Percentiles rank a stretch among this genome's conserved stretches.
phyloP scores from a whole-genome alignment of 257 asterid species.

The Ligustrum vulgare region DNA sequence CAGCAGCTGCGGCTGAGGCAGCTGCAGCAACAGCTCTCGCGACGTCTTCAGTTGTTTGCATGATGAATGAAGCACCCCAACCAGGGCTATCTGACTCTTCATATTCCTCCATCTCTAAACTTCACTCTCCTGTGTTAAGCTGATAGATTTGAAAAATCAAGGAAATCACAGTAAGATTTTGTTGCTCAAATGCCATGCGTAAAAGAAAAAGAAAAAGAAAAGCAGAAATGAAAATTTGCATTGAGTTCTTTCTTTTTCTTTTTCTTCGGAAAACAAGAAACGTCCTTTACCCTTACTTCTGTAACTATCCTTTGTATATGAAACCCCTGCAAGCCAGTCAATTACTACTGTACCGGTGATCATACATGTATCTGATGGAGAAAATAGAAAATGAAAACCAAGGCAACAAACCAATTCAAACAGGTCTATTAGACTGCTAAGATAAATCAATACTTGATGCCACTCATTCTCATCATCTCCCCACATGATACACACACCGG shows the following conservation, averaged over 20 bases:
- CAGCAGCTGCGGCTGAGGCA: conserved; percentile 90
- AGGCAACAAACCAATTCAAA: background rate
- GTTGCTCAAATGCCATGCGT: background rate
- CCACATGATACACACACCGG: conserved; percentile 7
- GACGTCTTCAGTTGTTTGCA: conserved; percentile 93
- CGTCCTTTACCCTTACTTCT: conserved; percentile 2
- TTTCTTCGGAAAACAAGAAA: conserved; percentile 9
- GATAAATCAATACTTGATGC: background rate
- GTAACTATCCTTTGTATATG: background rate
- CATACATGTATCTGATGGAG: background rate
- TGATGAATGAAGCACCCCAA: conserved; percentile 82
- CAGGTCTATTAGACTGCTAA: background rate
- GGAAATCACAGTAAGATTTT: background rate
- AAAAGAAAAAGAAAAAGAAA: conserved; percentile 1
- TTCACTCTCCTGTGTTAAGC: conserved; percentile 34
- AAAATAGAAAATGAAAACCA: background rate
- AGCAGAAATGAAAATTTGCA: background rate
- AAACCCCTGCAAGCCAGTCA: background rate
- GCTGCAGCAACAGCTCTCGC: conserved; percentile 98
- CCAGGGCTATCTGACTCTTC: conserved; percentile 82
- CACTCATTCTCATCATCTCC: conserved; percentile 3
- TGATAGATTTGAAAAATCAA: conserved; percentile 7
- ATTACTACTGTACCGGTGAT: background rate
- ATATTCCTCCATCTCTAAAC: conserved; percentile 64
- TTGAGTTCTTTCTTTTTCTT: background rate